A percentile compares a stretch with the other conserved stretches of the same genome.
Conservation (phyloP, 805 yeast species). For the Barnettozyma wickerhamii region DNA sequence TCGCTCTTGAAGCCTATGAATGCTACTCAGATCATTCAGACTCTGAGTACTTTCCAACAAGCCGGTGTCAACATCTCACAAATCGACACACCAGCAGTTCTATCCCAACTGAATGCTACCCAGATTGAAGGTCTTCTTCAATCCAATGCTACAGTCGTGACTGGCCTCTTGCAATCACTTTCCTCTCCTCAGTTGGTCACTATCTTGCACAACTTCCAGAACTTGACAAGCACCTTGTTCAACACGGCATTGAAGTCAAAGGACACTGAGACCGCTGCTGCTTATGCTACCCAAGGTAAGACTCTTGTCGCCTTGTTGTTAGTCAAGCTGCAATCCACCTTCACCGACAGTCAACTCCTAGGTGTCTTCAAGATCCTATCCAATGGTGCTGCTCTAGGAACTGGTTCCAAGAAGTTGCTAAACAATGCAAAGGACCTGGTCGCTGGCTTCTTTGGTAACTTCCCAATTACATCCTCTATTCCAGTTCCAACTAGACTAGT, state of each 20-base stretch:
- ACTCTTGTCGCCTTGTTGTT: conserved; percentile 18
- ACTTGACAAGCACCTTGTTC: conserved; percentile 20
- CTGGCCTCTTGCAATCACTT: conserved; percentile 17
- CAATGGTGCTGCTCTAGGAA: conserved; percentile 25
- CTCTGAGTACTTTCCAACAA: conserved; percentile 13
- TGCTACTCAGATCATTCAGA: conserved; percentile 20
- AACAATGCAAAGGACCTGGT: conserved; percentile 15
- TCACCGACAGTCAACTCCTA: conserved; percentile 21
- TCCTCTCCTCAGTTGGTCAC: conserved; percentile 18
- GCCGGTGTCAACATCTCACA: conserved; percentile 56
- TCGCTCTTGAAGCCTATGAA: conserved; percentile 21
- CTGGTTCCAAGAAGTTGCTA: conserved; percentile 23
- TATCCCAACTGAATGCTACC: conserved; percentile 20
- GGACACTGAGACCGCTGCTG: conserved; percentile 4
- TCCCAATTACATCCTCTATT: neutral
- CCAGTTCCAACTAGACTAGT: conserved; percentile 17
- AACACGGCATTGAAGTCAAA: conserved; percentile 13
- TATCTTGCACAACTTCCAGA: conserved; percentile 18
- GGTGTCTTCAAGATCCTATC: conserved; percentile 22
- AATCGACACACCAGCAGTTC: conserved; percentile 60
- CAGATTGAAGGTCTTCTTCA: conserved; percentile 23
- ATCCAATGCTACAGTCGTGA: conserved; percentile 19
- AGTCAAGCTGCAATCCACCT: conserved; percentile 14
- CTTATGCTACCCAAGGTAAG: conserved; percentile 10
- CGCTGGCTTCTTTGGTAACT: conserved; percentile 18